These are phyloP conservation scores for Metarhizium robertsii DNA, from an alignment of 2,329 filamentous ascomycete genomes.

Conservation along the genomic window DNA sequence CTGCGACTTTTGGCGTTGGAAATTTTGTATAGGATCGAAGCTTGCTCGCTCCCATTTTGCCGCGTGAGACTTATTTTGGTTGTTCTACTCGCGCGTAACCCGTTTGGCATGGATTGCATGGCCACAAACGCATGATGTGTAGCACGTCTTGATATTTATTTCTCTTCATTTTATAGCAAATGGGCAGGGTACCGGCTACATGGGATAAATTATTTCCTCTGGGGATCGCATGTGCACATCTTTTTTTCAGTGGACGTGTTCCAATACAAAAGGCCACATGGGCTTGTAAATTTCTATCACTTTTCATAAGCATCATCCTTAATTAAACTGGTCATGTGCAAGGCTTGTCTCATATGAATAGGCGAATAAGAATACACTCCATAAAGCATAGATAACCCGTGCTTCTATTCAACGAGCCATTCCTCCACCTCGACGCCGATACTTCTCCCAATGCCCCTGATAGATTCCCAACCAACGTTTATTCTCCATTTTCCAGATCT, in stretches of 20 bases:
- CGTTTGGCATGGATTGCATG: background rate
- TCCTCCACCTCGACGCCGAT: conserved; percentile 73
- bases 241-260: background rate
- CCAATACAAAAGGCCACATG: background rate
- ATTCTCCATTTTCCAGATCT: conserved; percentile 66
- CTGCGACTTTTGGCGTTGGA: background rate
- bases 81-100: background rate
- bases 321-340: background rate
- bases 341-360: background rate
- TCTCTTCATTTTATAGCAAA: background rate
- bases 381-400: background rate
- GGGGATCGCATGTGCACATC: background rate
- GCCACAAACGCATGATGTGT: background rate
- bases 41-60: background rate
- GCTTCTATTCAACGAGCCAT: conserved; percentile 54
- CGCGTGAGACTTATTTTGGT: background rate
- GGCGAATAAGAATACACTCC: background rate
- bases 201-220: background rate
- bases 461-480: conserved; percentile 70
- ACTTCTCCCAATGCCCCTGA: conserved; percentile 58
- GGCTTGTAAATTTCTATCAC: background rate
- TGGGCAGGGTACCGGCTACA: background rate
- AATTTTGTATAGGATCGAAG: background rate
- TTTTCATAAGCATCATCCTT: background rate
- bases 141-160: background rate